Evolutionary conservation across 768 basidiomycete genomes (phyloP).

Genomic region (Lactarius hengduanensis): DNA sequence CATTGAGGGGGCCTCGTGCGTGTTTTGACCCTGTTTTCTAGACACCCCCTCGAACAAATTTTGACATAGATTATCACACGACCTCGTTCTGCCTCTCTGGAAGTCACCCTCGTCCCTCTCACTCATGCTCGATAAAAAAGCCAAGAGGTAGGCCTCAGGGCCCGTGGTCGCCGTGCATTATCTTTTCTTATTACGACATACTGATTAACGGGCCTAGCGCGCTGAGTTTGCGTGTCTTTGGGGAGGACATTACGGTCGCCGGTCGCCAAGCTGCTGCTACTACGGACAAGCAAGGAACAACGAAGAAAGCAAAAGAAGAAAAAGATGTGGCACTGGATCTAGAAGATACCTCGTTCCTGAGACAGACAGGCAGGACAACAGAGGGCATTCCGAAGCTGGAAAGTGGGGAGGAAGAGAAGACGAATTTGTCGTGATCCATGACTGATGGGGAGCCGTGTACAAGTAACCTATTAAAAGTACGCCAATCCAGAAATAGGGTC

Average conservation of each 20-base stretch:
- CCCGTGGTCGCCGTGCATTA: slow-evolving; percentile 6
- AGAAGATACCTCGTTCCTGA: background rate
- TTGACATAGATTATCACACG: slow-evolving; percentile 59
- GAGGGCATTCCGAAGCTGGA: background rate
- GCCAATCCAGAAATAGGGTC: background rate
- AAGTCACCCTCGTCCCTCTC: slow-evolving; percentile 84
- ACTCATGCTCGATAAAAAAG: slow-evolving; percentile 95
- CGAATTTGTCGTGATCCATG: background rate
- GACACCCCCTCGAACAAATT: background rate
- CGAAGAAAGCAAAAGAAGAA: background rate
- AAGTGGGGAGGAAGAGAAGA: background rate
- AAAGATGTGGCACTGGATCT: background rate
- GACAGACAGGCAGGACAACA: background rate
- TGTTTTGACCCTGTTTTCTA: slow-evolving; percentile 18
- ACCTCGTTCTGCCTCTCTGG: slow-evolving; percentile 93
- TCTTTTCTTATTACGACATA: slow-evolving; percentile 2
- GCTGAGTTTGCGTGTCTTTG: slow-evolving; percentile 81
- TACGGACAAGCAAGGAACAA: slow-evolving; percentile 32
- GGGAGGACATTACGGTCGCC: slow-evolving; percentile 65
- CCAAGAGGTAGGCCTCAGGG: slow-evolving; percentile 68
- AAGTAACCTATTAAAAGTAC: too few relatives aligned
- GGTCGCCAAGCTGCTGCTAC: slow-evolving; percentile 38
- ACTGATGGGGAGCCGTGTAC: background rate
- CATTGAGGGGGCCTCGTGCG: slow-evolving; percentile 55
- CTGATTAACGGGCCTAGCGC: slow-evolving; percentile 51